phyloP scores from a whole-genome alignment of 148 eudicot genomes.

The Spergularia marina region DNA sequence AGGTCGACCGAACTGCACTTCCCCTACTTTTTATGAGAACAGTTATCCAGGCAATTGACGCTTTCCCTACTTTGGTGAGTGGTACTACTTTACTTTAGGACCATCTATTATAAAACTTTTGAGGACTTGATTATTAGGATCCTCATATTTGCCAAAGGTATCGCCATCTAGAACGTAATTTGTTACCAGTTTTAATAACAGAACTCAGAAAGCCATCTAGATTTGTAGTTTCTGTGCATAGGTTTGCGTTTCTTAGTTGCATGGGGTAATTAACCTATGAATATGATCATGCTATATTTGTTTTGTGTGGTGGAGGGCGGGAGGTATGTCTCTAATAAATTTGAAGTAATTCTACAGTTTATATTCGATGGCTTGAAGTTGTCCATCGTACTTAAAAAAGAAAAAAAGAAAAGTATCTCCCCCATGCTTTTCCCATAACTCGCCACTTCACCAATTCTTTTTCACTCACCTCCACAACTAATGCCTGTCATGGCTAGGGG shows the following conservation, averaged over 20 bases:
- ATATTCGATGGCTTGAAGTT: too few relatives aligned
- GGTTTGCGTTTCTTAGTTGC: neutral
- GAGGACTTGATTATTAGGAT: neutral
- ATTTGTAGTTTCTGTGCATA: neutral
- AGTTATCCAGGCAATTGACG: conserved; percentile 90
- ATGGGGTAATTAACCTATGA: neutral
- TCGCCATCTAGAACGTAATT: neutral
- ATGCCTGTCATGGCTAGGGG: too few relatives aligned
- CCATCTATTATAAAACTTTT: neutral
- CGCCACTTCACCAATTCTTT: too few relatives aligned
- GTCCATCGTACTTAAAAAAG: too few relatives aligned
- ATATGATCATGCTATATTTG: neutral
- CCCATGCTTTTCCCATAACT: too few relatives aligned
- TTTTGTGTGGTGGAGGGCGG: neutral
- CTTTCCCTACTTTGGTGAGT: conserved; percentile 86
- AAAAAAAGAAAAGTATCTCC: too few relatives aligned
- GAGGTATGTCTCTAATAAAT: neutral
- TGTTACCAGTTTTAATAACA: neutral
- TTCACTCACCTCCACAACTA: too few relatives aligned
- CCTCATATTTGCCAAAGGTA: neutral
- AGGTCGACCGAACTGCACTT: conserved; percentile 88
- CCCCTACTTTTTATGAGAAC: conserved; percentile 98
- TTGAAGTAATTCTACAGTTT: neutral
- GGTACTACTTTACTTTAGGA: neutral
- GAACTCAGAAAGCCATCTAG: neutral